Evolutionary conservation across 225 moss, liverwort and hornwort species (phyloP), one percentile per base, ranked within the genome.

Genomic region (Neckera pumila): DNA sequence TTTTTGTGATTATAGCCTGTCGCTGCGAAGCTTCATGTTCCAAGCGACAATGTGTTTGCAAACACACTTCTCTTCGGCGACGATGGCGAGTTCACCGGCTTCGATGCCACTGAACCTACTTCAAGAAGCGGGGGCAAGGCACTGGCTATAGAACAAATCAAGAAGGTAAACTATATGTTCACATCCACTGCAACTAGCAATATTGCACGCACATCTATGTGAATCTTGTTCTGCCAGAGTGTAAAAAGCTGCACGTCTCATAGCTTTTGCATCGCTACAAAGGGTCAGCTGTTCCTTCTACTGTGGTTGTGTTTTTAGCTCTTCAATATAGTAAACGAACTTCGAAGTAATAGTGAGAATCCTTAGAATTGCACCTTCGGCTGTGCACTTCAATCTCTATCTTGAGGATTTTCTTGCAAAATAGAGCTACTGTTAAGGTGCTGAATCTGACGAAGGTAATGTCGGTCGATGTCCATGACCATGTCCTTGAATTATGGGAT

Each of bases 121-220:
- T 95, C 95, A 82, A 93, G 95, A 86, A 96, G 96, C 87, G 97
- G 96, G 45, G 97, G 96, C 91, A 97, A 97, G 92, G 97, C 95
- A 31, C 85, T 89, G 90, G 96, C 91, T 43, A 95, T 97, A 69
- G 95, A 93, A 57, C 89, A 89, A 80, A 95, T 97, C 84, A 97
- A 97, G 82, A 90, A 90, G 91, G 94, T 93, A 79, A 12, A 43
- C 57, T 5, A 25, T 40, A 42, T 84, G 63, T 59, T 86, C 42
- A 43, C 76, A n/a, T 31, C 60, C 42, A 26, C 74, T 80, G 49
- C 80, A 84, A 30, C 42, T 58, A 80, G 86, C 34, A 76, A 76
- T 54, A 80, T 11, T 66, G 62, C 43, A 43, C 27, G 34, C 58
- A 60, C 61, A 56, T 74, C 45, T 60, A 21, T 18, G 23, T 72